Conservation (phyloP, 116 monocot genomes). For the Dioscorea cayenensis region DNA sequence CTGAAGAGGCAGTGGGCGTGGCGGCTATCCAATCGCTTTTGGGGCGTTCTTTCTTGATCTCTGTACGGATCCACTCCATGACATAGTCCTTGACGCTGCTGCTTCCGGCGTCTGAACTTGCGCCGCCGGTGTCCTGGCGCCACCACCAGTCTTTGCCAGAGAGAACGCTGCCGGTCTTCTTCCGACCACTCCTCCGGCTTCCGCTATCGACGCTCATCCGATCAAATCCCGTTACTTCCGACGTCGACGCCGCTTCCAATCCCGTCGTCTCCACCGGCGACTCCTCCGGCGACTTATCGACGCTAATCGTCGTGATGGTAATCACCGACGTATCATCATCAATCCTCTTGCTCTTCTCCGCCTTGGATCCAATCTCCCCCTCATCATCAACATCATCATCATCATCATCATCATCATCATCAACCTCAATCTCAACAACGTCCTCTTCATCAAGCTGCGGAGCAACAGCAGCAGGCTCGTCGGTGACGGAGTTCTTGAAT, state of each 20-base stretch:
- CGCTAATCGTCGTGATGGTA: neutral
- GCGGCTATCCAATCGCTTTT: slow-evolving; percentile 39
- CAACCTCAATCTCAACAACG: neutral
- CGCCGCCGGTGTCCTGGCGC: slow-evolving; percentile 49
- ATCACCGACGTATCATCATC: slow-evolving; percentile 1
- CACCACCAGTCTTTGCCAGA: slow-evolving; percentile 81
- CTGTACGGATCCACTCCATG: slow-evolving; percentile 96
- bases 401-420: neutral
- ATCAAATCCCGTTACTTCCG: slow-evolving; percentile 49
- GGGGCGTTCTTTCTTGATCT: slow-evolving; percentile 88
- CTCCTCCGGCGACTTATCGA: slow-evolving; percentile 27
- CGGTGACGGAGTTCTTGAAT: slow-evolving; percentile 6
- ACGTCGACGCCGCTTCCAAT: slow-evolving; percentile 43
- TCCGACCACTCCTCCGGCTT: slow-evolving; percentile 13
- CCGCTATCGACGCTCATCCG: slow-evolving; percentile 55
- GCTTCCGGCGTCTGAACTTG: slow-evolving; percentile 23
- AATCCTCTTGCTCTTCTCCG: slow-evolving; percentile 4
- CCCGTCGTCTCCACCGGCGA: slow-evolving; percentile 14
- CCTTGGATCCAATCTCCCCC: slow-evolving; percentile 19
- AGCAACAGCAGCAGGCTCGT: neutral
- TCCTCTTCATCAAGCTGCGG: slow-evolving; percentile 8
- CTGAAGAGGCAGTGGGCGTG: slow-evolving; percentile 7
- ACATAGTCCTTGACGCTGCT: slow-evolving; percentile 81
- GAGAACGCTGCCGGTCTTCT: slow-evolving; percentile 1
- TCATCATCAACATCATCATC: slow-evolving; percentile 40